A percentile compares a stretch with the other conserved stretches of the same genome.
These are phyloP conservation scores for Nadsonia commutata DNA, from an alignment of 1,139 yeast genomes.

Conservation along the genomic window DNA sequence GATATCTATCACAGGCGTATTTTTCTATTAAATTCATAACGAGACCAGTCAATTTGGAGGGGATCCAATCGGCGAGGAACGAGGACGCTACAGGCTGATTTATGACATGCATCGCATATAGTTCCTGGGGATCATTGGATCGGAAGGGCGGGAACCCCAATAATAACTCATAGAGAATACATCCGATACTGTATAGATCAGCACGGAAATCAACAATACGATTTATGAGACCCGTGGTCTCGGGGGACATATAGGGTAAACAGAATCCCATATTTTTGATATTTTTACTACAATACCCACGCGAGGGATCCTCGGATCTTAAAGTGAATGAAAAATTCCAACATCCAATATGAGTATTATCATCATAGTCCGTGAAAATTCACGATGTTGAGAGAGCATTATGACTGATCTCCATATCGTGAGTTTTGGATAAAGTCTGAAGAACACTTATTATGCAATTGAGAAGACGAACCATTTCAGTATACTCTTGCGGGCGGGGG, in stretches of 20 bases:
- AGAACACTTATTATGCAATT: constrained; percentile 25
- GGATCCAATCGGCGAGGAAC: constrained; percentile 26
- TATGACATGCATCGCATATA: constrained; percentile 31
- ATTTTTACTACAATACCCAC: constrained; percentile 18
- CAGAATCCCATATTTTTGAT: constrained; percentile 24
- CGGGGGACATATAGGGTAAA: constrained; percentile 40
- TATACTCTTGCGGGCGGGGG: constrained; percentile 5
- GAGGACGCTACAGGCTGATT: constrained; percentile 31
- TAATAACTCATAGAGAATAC: constrained; percentile 34
- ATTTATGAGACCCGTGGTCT: constrained; percentile 31
- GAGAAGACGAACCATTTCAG: constrained; percentile 25
- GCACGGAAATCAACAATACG: constrained; percentile 34
- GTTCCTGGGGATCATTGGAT: constrained; percentile 28
- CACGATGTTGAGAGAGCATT: constrained; percentile 33
- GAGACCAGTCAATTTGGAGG: constrained; percentile 27
- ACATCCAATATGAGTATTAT: constrained; percentile 30
- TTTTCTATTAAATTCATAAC: constrained; percentile 34
- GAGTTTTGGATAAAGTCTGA: constrained; percentile 27
- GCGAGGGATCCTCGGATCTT: constrained; percentile 31
- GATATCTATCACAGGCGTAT: constrained; percentile 30
- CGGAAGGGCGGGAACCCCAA: constrained; percentile 35
- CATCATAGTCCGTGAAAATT: constrained; percentile 24
- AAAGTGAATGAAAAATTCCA: constrained; percentile 38
- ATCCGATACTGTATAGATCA: constrained; percentile 38
- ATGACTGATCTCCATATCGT: constrained; percentile 34